phyloP scores from a whole-genome alignment of 1,139 yeast genomes.

The Nematodospora anomalae region DNA sequence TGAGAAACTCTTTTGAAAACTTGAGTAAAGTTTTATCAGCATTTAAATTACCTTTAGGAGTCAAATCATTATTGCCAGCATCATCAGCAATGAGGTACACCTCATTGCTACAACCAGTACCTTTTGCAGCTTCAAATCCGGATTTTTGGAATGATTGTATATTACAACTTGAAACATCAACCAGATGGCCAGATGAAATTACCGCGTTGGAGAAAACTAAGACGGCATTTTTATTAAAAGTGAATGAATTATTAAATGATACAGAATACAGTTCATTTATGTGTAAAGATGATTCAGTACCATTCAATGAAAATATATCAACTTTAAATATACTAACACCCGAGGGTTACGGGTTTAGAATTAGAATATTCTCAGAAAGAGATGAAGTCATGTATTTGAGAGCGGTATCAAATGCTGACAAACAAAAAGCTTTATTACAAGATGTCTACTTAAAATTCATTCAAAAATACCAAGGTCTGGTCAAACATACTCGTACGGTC shows the following conservation, averaged over 20 bases:
- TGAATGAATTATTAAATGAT: conserved; percentile 58
- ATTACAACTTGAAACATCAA: conserved; percentile 83
- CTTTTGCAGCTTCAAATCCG: conserved; percentile 74
- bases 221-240: conserved; percentile 79
- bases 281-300: conserved; percentile 63
- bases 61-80: conserved; percentile 72
- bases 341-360: conserved; percentile 80
- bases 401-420: conserved; percentile 64
- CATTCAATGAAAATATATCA: conserved; percentile 60
- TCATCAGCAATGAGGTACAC: conserved; percentile 73
- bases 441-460: conserved; percentile 63
- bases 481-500: conserved; percentile 82
- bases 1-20: conserved; percentile 66
- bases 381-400: conserved; percentile 74
- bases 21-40: conserved; percentile 54
- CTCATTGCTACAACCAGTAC: conserved; percentile 75
- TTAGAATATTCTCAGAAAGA: conserved; percentile 75
- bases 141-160: conserved; percentile 80
- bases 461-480: conserved; percentile 64
- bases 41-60: conserved; percentile 66
- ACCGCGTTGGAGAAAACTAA: conserved; percentile 85
- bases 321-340: conserved; percentile 72
- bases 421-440: conserved; percentile 59
- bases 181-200: conserved; percentile 95
- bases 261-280: conserved; percentile 58